Percentiles rank a stretch among this genome's conserved stretches.
phyloP scores from a whole-genome alignment of 2,329 filamentous ascomycete species.

The Ilyonectria destructans region DNA sequence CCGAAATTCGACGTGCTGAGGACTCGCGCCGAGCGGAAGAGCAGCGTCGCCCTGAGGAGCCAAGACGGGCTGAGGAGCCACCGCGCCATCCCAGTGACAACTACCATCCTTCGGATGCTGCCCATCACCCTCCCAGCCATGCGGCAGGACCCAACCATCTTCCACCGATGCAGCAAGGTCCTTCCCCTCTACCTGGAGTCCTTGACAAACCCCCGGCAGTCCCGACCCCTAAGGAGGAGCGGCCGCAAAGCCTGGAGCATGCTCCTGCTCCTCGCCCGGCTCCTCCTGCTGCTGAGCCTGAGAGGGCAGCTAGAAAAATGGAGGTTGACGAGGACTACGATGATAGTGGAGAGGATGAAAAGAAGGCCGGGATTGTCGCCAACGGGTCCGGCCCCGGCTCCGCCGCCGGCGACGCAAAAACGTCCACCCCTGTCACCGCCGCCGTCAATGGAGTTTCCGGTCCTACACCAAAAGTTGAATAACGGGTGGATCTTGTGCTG shows the following conservation, averaged over 20 bases:
- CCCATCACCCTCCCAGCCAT: slow-evolving; percentile 79
- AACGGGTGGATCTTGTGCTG: slow-evolving; percentile 35
- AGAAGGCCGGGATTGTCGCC: slow-evolving; percentile 66
- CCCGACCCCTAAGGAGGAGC: slow-evolving; percentile 72
- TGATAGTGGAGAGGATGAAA: slow-evolving; percentile 91
- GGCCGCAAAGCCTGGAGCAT: slow-evolving; percentile 59
- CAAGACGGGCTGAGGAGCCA: slow-evolving; percentile 71
- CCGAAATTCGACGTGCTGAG: slow-evolving; percentile 78
- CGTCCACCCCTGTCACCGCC: slow-evolving; percentile 62
- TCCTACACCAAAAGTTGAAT: slow-evolving; percentile 65
- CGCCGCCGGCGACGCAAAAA: slow-evolving; percentile 68
- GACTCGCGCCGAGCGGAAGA: slow-evolving; percentile 76
- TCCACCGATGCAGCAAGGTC: slow-evolving; percentile 75
- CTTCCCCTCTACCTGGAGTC: slow-evolving; percentile 69
- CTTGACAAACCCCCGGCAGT: slow-evolving; percentile 63
- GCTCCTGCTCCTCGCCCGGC: slow-evolving; percentile 63
- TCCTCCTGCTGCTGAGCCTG: slow-evolving; percentile 76
- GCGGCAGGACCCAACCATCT: slow-evolving; percentile 69
- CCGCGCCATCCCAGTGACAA: slow-evolving; percentile 82
- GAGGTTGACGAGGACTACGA: slow-evolving; percentile 99
- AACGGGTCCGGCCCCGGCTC: slow-evolving; percentile 65
- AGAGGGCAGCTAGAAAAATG: slow-evolving; percentile 90
- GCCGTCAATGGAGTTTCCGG: slow-evolving; percentile 62
- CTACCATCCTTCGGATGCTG: slow-evolving; percentile 94
- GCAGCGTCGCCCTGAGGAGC: slow-evolving; percentile 72